A percentile compares a stretch with the other conserved stretches of the same genome.
Conservation (phyloP, 2,329 filamentous ascomycete genomes). For the Parasarocladium wereldwijsianum region DNA sequence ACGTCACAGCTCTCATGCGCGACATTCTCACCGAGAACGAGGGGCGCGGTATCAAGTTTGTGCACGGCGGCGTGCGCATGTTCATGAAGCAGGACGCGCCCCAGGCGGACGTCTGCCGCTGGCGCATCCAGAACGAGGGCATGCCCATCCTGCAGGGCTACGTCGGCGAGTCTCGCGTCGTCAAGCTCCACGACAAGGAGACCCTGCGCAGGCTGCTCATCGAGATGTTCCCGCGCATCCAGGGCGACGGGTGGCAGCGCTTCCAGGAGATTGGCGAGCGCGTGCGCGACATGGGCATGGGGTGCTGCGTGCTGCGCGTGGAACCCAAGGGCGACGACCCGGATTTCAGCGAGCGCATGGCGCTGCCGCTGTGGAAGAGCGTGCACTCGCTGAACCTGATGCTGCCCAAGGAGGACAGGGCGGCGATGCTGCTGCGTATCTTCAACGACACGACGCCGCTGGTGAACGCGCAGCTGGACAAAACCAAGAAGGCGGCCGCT, state of each 20-base stretch:
- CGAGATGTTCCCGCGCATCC: conserved; percentile 92
- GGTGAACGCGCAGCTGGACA: conserved; percentile 51
- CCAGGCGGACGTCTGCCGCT: conserved; percentile 71
- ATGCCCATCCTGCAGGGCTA: conserved; percentile 84
- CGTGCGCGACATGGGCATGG: conserved; percentile 67
- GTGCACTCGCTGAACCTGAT: conserved; percentile 88
- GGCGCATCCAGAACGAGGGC: conserved; percentile 92
- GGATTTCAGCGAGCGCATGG: conserved; percentile 60
- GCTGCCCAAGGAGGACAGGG: conserved; percentile 92
- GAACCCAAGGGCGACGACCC: conserved; percentile 54
- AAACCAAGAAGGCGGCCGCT: conserved; percentile 20
- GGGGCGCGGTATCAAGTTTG: conserved; percentile 81
- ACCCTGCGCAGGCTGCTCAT: conserved; percentile 73
- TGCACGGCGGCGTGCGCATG: conserved; percentile 96
- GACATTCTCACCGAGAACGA: conserved; percentile 81
- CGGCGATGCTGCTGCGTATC: conserved; percentile 78
- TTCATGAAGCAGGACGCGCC: conserved; percentile 96
- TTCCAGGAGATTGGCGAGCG: conserved; percentile 81
- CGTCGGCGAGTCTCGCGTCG: conserved; percentile 62
- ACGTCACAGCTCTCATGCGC: conserved; percentile 71
- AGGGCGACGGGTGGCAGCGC: conserved; percentile 55
- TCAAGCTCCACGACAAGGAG: conserved; percentile 60
- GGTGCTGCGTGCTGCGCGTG: conserved; percentile 79
- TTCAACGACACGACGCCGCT: conserved; percentile 82
- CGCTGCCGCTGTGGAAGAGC: conserved; percentile 87